Evolutionary conservation across 2,329 filamentous ascomycete genomes (phyloP), one percentile per base, ranked within the genome.

Genomic region (Epichloe sibirici): DNA sequence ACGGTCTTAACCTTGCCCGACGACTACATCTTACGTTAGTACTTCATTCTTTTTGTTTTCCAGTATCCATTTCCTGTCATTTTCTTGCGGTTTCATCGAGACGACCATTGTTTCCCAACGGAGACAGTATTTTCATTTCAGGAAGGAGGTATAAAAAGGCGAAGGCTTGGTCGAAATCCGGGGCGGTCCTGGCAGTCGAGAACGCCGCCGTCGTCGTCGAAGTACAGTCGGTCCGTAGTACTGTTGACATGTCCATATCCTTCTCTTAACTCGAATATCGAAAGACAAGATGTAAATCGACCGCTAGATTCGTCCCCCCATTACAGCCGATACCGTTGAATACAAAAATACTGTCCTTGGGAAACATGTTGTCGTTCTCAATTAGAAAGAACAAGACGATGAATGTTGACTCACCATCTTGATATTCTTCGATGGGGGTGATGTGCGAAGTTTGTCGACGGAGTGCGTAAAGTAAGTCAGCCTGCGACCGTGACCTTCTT

Each of bases 1-100:
- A 82, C 83, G 74, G 91, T 85, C 87, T 96, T 97, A 77, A 98
- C 89, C 83, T 84, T 85, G 64, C 68, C 66, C 63, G 71, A 71
- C 69, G 71, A 74, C 71, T 74, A 61, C 53, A 23, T 48, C 28
- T 5, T 9, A 23, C 17, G 39, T 49, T 15, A 49, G 48, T 37
- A 9, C 17, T 13, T 40, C 3, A 3, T 25, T 3, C 12, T 28
- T 28, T 2, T 12, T 25, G 7, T 42, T 42, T 21, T 6, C 39
- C 7, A n/a, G 39, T 7, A 3, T 15, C 39, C 2, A 3, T 17
- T 40, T 34, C n/a, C 25, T n/a, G 2, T 48, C 17, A n/a, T 5
- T 13, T n/a, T 35, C 25, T 15, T 35, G 25, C 6, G 15, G 15
- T 31, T 21, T 35, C 31, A 12, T 25, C 8, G 15, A 15, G 34